Percentiles rank a stretch among this genome's conserved stretches.
Evolutionary conservation across 192 early-diverging fungal genomes (phyloP).

Genomic region (Coemansia sp.): DNA sequence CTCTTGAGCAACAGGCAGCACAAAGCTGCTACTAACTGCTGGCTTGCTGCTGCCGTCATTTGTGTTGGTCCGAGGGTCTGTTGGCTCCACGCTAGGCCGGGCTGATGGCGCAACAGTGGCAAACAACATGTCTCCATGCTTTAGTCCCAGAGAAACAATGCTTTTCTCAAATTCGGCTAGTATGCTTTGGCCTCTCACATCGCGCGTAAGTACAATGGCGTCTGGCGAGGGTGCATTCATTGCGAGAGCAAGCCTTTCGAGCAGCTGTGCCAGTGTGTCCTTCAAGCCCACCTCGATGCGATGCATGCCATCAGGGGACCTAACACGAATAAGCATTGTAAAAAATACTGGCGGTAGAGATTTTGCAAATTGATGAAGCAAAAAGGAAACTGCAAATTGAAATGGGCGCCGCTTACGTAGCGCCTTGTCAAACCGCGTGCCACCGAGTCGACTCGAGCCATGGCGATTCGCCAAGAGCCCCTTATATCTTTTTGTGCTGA

Average conservation of each 20-base stretch:
- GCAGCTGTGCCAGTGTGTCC: slow-evolving; percentile 27
- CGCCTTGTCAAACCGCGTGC: background rate
- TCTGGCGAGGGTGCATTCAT: slow-evolving; percentile 35
- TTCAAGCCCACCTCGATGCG: slow-evolving; percentile 36
- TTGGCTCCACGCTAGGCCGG: slow-evolving; percentile 26
- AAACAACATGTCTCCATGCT: slow-evolving; percentile 46
- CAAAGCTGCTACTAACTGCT: background rate
- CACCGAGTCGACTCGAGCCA: no score
- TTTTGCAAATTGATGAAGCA: background rate
- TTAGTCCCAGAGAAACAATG: slow-evolving; percentile 32
- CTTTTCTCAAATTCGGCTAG: slow-evolving; percentile 39
- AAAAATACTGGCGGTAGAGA: background rate
- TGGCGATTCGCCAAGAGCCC: background rate
- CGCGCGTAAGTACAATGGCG: slow-evolving; percentile 34
- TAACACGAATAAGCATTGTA: slow-evolving; percentile 45
- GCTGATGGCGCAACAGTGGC: slow-evolving; percentile 27
- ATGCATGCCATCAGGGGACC: slow-evolving; percentile 48
- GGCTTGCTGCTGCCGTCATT: background rate
- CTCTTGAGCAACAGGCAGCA: slow-evolving; percentile 55
- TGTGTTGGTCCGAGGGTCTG: background rate
- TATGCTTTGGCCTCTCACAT: slow-evolving; percentile 18
- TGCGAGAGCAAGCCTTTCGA: slow-evolving; percentile 25
- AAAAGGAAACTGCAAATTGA: background rate
- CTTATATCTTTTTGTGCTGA: no score
- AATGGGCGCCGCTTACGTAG: slow-evolving; percentile 5